Evolutionary conservation across 2,329 filamentous ascomycete genomes (phyloP), one percentile per base, ranked within the genome.

Genomic region (Cryphonectria japonica): DNA sequence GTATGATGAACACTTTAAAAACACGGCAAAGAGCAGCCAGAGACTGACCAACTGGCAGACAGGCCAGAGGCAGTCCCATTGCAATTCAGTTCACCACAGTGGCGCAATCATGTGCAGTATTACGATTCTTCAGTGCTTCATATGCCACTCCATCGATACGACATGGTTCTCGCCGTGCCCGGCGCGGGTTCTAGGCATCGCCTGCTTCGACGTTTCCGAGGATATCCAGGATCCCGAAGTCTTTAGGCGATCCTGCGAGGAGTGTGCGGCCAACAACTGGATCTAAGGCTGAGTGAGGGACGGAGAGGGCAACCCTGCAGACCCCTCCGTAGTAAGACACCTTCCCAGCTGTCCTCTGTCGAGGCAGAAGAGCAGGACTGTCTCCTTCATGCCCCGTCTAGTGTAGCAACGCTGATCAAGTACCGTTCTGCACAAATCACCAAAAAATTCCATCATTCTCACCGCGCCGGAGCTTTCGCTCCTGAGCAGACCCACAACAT

Each of bases 191-290:
- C n/a, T 59, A 34, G 54, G 29, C 29, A 8, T 59, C 26, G 54
- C 54, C 54, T 59, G 54, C 29, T 59, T 59, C 54, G 54, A 59
- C 14, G 13, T 32, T 32, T 13, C 8, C 7, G 29, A 59, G 14
- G 54, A 59, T 0, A 59, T 59, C 54, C 54, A 59, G 8, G 29
- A 59, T 32, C 29, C 26, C 29, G 54, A 32, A 59, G 16, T 7
- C 29, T 34, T 34, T 6, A 59, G 26, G 29, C 54, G 26, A 14
- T 59, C 54, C 29, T 59, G 54, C 11, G 54, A 59, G 26, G 54
- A 59, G 54, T 59, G 54, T 59, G 54, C 54, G 54, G 54, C 54
- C 26, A 59, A 29, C 52, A 32, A 14, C 6, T 59, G 54, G 54
- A 34, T 59, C 29, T 59, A 59, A n/a, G 46, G 46, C 22, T 9